Conservation (phyloP, 129 eudicot species). For the Lactuca sativa region DNA sequence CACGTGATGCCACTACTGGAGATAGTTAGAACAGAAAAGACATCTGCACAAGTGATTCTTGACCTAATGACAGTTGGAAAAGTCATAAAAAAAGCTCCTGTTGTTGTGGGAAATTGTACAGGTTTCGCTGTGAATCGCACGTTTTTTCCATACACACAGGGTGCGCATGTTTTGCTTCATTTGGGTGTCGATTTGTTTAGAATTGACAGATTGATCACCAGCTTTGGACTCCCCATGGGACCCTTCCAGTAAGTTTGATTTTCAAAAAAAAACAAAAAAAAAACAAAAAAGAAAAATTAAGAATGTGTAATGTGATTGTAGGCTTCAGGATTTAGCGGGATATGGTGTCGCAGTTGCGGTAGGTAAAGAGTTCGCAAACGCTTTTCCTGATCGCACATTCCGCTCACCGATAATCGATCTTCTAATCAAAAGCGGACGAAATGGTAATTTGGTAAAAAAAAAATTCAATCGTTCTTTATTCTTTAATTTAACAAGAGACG, state of each 20-base stretch:
- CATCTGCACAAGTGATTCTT: constrained; percentile 92
- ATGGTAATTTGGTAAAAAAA: constrained; percentile 64
- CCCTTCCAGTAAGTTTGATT: constrained; percentile 79
- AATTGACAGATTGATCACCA: constrained; percentile 69
- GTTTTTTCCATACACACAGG: constrained; percentile 84
- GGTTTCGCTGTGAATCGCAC: constrained; percentile 95
- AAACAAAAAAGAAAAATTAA: neutral
- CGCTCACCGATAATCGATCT: constrained; percentile 64
- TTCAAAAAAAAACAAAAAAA: neutral
- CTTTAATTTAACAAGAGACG: neutral
- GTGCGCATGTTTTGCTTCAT: constrained; percentile 74
- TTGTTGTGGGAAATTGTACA: constrained; percentile 93
- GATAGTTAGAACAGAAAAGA: constrained; percentile 82
- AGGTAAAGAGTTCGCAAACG: constrained; percentile 47
- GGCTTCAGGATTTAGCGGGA: constrained; percentile 94
- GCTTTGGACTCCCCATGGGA: constrained; percentile 94
- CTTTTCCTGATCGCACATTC: constrained; percentile 86
- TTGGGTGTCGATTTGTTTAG: constrained; percentile 91
- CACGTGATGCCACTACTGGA: constrained; percentile 97
- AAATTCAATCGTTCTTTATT: no score
- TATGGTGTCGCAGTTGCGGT: constrained; percentile 96
- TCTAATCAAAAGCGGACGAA: constrained; percentile 73
- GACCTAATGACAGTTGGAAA: constrained; percentile 93
- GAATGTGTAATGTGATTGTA: constrained; percentile 23
- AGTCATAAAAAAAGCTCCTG: constrained; percentile 77